Conservation (phyloP, 768 basidiomycete species). For the Auriscalpium vulgare region DNA sequence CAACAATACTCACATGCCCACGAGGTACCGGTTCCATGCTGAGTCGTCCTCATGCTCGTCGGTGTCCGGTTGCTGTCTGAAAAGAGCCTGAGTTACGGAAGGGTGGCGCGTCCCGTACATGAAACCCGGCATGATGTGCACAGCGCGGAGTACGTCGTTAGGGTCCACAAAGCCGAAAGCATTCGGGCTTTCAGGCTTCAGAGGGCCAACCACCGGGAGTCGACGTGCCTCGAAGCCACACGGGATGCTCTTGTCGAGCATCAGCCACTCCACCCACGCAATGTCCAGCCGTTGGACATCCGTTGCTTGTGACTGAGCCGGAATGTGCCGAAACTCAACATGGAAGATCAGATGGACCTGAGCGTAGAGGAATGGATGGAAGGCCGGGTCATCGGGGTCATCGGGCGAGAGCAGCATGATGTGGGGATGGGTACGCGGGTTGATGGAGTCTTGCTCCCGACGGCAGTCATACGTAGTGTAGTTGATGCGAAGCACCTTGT, state of each 20-base stretch:
- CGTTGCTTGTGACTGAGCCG: not conserved
- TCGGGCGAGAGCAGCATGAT: slow-evolving; percentile 14
- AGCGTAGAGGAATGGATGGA: slow-evolving; percentile 22
- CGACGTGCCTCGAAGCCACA: not conserved
- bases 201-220: not conserved
- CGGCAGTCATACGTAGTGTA: slow-evolving; percentile 25
- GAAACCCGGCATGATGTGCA: not conserved
- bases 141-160: not conserved
- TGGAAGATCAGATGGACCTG: slow-evolving; percentile 19
- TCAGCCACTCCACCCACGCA: slow-evolving; percentile 35
- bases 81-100: too few species aligned
- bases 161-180: not conserved
- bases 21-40: slow-evolving; percentile 28
- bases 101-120: not conserved
- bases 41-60: not conserved
- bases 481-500: slow-evolving; percentile 19
- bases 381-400: not conserved
- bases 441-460: slow-evolving; percentile 15
- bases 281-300: slow-evolving; percentile 21
- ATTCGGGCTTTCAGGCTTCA: not conserved
- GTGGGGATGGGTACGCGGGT: slow-evolving; percentile 6
- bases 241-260: slow-evolving; percentile 8
- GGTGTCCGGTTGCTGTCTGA: too few species aligned
- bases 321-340: slow-evolving; percentile 3
- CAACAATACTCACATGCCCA: slow-evolving; percentile 24